Evolutionary conservation across 352 stramenopile genomes (phyloP).

Genomic region (Phytophthora litchii): DNA sequence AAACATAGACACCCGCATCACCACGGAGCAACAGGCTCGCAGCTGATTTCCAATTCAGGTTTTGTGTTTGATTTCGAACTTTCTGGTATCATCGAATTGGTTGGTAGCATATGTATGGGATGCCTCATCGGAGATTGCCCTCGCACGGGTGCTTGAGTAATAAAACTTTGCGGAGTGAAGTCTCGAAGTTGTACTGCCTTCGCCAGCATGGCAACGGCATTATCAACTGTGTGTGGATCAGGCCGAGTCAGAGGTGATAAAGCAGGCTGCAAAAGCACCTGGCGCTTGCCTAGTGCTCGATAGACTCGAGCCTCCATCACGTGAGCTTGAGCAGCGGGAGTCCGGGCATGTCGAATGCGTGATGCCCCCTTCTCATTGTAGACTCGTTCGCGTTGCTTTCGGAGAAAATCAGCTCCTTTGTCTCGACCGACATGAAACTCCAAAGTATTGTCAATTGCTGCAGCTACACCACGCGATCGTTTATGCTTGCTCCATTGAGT

Average conservation of each 20-base stretch:
- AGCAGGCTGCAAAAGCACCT: background rate
- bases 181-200: constrained; percentile 38
- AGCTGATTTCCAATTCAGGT: constrained; percentile 13
- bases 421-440: constrained; percentile 46
- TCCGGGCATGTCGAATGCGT: constrained; percentile 53
- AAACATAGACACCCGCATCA: constrained; percentile 34
- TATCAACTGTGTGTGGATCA: constrained; percentile 45
- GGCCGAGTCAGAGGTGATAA: constrained; percentile 43
- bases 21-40: constrained; percentile 36
- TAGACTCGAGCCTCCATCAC: constrained; percentile 52
- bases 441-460: constrained; percentile 34
- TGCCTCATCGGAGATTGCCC: constrained; percentile 9
- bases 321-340: constrained; percentile 39
- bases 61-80: constrained; percentile 5
- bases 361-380: constrained; percentile 33
- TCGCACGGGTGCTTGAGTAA: constrained; percentile 14
- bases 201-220: constrained; percentile 33
- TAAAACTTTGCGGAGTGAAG: constrained; percentile 22
- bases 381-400: constrained; percentile 49
- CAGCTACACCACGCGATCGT: constrained; percentile 46
- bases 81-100: constrained; percentile 11
- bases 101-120: constrained; percentile 26
- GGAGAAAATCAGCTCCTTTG: constrained; percentile 54
- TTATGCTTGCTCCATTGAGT: constrained; percentile 37
- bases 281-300: constrained; percentile 47